A percentile compares a stretch with the other conserved stretches of the same genome.
Evolutionary conservation across 2,329 filamentous ascomycete species (phyloP).

Genomic region (Esteya vermicola): DNA sequence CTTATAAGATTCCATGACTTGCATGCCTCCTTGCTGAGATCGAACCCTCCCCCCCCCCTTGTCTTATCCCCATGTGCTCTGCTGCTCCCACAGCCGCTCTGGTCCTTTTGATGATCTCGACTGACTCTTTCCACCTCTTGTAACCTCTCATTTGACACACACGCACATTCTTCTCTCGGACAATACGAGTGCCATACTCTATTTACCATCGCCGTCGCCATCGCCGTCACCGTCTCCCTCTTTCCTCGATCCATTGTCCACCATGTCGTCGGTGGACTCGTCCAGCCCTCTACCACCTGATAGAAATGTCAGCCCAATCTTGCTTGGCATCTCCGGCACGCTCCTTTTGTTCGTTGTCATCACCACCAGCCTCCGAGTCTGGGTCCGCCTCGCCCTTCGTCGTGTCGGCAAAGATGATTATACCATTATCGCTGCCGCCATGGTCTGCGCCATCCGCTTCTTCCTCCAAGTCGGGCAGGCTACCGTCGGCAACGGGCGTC

Average conservation of each 20-base stretch:
- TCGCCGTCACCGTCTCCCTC: not conserved
- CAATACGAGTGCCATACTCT: too few species aligned
- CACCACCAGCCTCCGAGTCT: constrained; percentile 18
- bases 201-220: not conserved
- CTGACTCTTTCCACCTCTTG: not conserved
- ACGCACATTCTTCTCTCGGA: too few species aligned
- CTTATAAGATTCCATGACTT: too few species aligned
- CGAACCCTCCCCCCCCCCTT: too few species aligned
- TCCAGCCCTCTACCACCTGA: too few species aligned
- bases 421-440: constrained; percentile 17
- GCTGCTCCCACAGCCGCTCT: too few species aligned
- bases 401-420: constrained; percentile 23
- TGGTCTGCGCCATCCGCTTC: constrained; percentile 18
- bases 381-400: constrained; percentile 16
- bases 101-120: too few species aligned
- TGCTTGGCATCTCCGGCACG: constrained; percentile 18
- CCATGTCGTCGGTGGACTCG: too few species aligned
- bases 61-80: not conserved
- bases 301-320: constrained; percentile 17
- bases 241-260: too few species aligned
- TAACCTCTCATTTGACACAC: not conserved
- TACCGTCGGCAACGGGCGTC: constrained; percentile 22
- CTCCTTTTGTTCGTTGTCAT: constrained; percentile 18
- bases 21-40: too few species aligned
- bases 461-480: constrained; percentile 19